Percentiles rank a stretch among this genome's conserved stretches.
Evolutionary conservation across 2,329 filamentous ascomycete species (phyloP).

Genomic region (Fusarium mundagurra): DNA sequence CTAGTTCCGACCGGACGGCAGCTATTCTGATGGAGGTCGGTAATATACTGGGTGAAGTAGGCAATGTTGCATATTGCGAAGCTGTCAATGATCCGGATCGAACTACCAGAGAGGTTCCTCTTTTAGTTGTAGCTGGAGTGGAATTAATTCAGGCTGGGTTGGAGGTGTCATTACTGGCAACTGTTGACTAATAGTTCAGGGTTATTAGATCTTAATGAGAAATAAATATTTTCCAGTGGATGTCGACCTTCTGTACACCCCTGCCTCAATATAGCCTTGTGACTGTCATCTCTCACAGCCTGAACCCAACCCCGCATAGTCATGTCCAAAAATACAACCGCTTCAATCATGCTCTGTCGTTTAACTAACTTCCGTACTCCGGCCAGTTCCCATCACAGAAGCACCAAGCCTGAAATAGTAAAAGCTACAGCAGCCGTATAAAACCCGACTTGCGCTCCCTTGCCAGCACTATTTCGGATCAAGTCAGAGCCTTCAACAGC

Average conservation of each 20-base stretch:
- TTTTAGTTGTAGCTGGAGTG: not conserved
- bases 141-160: not conserved
- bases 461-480: not conserved
- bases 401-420: accelerated
- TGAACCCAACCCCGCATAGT: not conserved
- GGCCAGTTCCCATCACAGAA: accelerated
- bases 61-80: not conserved
- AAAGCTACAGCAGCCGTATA: not conserved
- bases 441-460: accelerated
- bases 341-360: not conserved
- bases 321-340: no score
- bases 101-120: not conserved
- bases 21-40: not conserved
- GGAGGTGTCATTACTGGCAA: not conserved
- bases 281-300: not conserved
- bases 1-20: not conserved
- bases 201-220: not conserved
- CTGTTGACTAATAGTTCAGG: not conserved
- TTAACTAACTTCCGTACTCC: accelerated
- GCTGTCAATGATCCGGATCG: not conserved
- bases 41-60: not conserved
- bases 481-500: not conserved
- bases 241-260: no score
- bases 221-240: no score
- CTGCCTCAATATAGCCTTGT: not conserved